These are phyloP conservation scores for Ogataea corticis DNA, from an alignment of 805 yeast genomes.

Conservation along the genomic window DNA sequence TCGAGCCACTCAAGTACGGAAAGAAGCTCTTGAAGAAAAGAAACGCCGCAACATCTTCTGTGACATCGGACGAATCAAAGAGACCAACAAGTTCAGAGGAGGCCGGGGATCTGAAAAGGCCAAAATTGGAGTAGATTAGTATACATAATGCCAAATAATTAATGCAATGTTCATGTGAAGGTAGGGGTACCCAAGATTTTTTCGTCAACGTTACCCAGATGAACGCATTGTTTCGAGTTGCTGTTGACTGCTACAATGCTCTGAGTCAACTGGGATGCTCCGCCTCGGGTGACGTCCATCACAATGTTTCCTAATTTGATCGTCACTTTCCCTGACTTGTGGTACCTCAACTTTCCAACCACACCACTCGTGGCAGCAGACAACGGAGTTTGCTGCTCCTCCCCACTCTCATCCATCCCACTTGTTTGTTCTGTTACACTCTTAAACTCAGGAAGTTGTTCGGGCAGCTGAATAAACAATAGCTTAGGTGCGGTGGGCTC, in stretches of 20 bases:
- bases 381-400: constrained; percentile 1
- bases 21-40: constrained; percentile 24
- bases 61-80: background rate
- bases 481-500: constrained; percentile 7
- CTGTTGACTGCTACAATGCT: constrained; percentile 54
- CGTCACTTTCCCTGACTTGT: constrained; percentile 80
- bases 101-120: constrained; percentile 23
- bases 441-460: constrained; percentile 27
- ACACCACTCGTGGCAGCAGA: constrained; percentile 43
- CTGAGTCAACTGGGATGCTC: constrained; percentile 68
- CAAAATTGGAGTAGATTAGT: constrained; percentile 18
- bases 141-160: constrained; percentile 1
- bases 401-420: constrained; percentile 11
- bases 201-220: constrained; percentile 56
- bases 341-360: constrained; percentile 73
- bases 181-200: constrained; percentile 63
- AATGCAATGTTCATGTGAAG: constrained; percentile 20
- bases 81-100: constrained; percentile 11
- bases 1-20: constrained; percentile 49
- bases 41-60: constrained; percentile 2
- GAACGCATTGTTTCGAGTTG: constrained; percentile 42
- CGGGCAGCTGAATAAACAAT: constrained; percentile 34
- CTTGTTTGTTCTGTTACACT: background rate
- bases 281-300: constrained; percentile 72
- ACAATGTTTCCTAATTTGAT: constrained; percentile 70